Percentiles rank a stretch among this genome's conserved stretches.
Conservation (phyloP, 345 rosid genomes). For the Linum lewisii region DNA sequence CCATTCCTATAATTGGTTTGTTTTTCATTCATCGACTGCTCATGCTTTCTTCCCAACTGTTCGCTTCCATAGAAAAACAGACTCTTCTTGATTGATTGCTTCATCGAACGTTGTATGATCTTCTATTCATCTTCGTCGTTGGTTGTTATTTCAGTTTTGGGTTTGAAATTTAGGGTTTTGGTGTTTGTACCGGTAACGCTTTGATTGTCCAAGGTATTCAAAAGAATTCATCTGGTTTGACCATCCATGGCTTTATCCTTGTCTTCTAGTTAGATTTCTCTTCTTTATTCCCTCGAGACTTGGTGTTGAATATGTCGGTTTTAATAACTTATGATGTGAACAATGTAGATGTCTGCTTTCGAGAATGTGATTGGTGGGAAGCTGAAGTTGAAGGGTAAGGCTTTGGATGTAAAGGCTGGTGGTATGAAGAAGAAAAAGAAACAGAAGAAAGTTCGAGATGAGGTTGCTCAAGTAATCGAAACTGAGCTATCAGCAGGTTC, state of each 20-base stretch:
- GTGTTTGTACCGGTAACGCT: too few relatives aligned
- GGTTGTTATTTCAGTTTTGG: too few relatives aligned
- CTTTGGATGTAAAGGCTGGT: constrained; percentile 84
- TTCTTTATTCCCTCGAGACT: not conserved
- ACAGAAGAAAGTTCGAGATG: constrained; percentile 39
- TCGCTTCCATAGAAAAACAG: too few relatives aligned
- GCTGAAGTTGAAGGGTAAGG: constrained; percentile 88
- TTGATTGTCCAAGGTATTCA: too few relatives aligned
- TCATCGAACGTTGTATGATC: too few relatives aligned
- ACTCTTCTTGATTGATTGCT: too few relatives aligned
- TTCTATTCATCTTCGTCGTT: too few relatives aligned
- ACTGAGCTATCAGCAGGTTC: constrained; percentile 43
- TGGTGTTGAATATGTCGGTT: not conserved
- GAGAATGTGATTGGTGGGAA: constrained; percentile 76
- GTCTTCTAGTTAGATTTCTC: not conserved
- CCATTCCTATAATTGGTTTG: too few relatives aligned
- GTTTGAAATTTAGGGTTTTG: too few relatives aligned
- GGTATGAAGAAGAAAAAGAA: constrained; percentile 81
- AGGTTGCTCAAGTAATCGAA: constrained; percentile 18
- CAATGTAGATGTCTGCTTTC: constrained; percentile 48
- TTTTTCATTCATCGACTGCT: too few relatives aligned
- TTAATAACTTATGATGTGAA: not conserved
- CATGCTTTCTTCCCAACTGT: too few relatives aligned
- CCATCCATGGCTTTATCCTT: not conserved
- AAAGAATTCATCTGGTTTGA: too few relatives aligned